A percentile compares a stretch with the other conserved stretches of the same genome.
Evolutionary conservation across 192 early-diverging fungal genomes (phyloP).

Genomic region (Umbelopsis vinacea): DNA sequence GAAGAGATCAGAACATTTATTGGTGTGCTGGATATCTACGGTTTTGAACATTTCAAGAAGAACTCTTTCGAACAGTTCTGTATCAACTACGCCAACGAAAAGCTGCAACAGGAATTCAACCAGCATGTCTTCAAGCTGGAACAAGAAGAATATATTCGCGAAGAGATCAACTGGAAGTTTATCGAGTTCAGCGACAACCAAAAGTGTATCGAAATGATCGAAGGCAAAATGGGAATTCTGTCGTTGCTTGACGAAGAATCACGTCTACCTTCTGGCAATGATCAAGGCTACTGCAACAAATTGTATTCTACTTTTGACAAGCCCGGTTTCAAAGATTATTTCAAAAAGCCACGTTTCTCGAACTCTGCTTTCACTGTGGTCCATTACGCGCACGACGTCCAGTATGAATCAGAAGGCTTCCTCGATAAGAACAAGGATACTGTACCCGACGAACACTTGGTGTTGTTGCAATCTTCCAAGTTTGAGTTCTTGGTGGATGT

Average conservation of each 20-base stretch:
- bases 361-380: constrained; percentile 87
- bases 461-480: constrained; percentile 73
- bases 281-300: constrained; percentile 86
- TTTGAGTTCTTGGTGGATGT: constrained; percentile 87
- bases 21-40: constrained; percentile 99
- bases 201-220: constrained; percentile 98
- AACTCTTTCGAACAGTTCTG: constrained; percentile 99
- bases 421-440: constrained; percentile 99
- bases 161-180: constrained; percentile 97
- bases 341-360: constrained; percentile 91
- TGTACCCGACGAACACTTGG: constrained; percentile 89
- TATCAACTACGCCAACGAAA: constrained; percentile 97
- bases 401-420: constrained; percentile 93
- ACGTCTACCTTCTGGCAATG: constrained; percentile 85
- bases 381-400: constrained; percentile 95
- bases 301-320: constrained; percentile 83
- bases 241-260: constrained; percentile 92
- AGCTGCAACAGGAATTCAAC: constrained; percentile 98
- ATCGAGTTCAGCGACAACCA: constrained; percentile 99
- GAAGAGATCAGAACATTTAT: constrained; percentile 71
- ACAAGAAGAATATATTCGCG: constrained; percentile 97
- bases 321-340: constrained; percentile 71
- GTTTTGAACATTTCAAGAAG: constrained; percentile 99
- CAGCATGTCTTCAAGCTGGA: constrained; percentile 98
- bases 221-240: constrained; percentile 92